Evolutionary conservation across 805 yeast species (phyloP).

Genomic region (Wickerhamomyces tratensis): DNA sequence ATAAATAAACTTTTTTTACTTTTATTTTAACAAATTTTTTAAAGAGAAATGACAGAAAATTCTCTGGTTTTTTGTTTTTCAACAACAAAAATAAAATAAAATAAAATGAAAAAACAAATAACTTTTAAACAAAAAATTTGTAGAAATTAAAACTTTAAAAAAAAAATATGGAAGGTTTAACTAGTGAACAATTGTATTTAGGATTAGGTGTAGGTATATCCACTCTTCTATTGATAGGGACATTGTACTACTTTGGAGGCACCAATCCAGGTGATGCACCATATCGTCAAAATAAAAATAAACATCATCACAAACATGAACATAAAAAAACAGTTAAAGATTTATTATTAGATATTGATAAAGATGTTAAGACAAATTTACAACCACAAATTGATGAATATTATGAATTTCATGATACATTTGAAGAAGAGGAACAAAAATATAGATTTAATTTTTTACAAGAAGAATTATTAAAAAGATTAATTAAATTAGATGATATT

Average conservation of each 20-base stretch:
- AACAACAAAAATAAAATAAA: too few relatives aligned
- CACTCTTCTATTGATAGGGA: background rate
- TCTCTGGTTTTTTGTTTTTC: too few relatives aligned
- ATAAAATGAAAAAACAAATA: too few relatives aligned
- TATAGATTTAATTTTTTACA: conserved; percentile 51
- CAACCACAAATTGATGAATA: conserved; percentile 1
- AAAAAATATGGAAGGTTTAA: background rate
- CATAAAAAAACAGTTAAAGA: background rate
- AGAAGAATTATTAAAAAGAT: conserved; percentile 57
- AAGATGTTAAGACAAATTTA: background rate
- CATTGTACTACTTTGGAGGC: background rate
- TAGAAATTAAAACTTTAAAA: too few relatives aligned
- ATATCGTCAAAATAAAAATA: background rate
- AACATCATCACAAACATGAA: background rate
- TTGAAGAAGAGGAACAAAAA: conserved; percentile 11
- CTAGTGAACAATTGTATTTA: background rate
- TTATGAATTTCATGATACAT: background rate
- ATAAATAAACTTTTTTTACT: too few relatives aligned
- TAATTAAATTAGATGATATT: conserved; percentile 58
- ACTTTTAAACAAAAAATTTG: too few relatives aligned
- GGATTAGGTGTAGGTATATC: conserved; percentile 1
- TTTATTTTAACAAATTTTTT: too few relatives aligned
- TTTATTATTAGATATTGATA: background rate
- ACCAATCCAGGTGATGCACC: background rate
- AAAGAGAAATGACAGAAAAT: too few relatives aligned